phyloP scores from a whole-genome alignment of 1,139 yeast genomes.

The Debaryomyces coudertii region DNA sequence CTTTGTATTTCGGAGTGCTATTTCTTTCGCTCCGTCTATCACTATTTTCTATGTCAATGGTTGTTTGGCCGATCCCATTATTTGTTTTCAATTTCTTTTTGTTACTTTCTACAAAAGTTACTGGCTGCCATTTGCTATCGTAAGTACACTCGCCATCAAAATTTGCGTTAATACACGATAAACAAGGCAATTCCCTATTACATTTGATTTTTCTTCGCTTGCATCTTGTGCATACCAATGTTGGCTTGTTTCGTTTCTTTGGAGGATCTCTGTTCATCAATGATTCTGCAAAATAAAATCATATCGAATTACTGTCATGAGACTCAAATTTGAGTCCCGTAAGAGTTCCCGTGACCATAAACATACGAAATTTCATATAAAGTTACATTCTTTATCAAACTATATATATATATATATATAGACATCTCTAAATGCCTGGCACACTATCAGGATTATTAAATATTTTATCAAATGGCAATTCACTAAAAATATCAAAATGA shows the following conservation, averaged over 20 bases:
- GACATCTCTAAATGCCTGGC: not conserved
- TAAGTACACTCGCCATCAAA: slow-evolving; percentile 21
- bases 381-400: not conserved
- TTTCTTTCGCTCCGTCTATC: too few species aligned
- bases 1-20: too few species aligned
- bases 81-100: not conserved
- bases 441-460: slow-evolving; percentile 11
- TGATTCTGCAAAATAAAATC: too few species aligned
- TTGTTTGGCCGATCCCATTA: too few species aligned
- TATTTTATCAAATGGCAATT: slow-evolving; percentile 26
- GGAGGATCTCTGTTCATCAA: not conserved
- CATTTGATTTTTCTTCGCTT: slow-evolving; percentile 34
- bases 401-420: not conserved
- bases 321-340: too few species aligned
- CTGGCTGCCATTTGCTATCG: slow-evolving; percentile 19
- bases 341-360: too few species aligned
- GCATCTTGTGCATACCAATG: slow-evolving; percentile 33
- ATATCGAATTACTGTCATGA: too few species aligned
- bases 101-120: not conserved
- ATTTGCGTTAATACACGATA: slow-evolving; percentile 28
- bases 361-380: not conserved
- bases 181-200: slow-evolving; percentile 32
- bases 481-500: slow-evolving; percentile 29
- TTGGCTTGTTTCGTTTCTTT: slow-evolving; percentile 28
- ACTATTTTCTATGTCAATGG: not conserved